These are phyloP conservation scores for Clarireedia homoeocarpa DNA, from an alignment of 2,329 filamentous ascomycete species.

Conservation along the genomic window DNA sequence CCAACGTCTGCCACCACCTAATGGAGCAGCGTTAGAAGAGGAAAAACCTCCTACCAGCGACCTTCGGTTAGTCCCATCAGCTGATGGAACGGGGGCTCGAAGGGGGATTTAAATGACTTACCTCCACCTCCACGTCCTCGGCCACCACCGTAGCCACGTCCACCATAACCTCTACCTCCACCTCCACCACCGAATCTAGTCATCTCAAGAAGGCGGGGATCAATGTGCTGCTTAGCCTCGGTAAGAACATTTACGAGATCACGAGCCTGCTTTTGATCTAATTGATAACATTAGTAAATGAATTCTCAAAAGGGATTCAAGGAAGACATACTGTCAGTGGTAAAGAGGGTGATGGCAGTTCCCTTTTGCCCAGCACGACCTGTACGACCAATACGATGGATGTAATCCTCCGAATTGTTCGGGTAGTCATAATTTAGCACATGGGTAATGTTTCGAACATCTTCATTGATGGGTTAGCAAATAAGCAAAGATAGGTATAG, in stretches of 20 bases:
- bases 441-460: slow-evolving; percentile 99
- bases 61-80: slow-evolving; percentile 31
- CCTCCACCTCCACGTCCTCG: slow-evolving; percentile 44
- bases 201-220: slow-evolving; percentile 94
- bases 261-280: slow-evolving; percentile 90
- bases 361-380: slow-evolving; percentile 91
- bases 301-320: slow-evolving; percentile 6
- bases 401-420: slow-evolving; percentile 93
- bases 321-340: slow-evolving; percentile 84
- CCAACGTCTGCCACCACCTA: slow-evolving; percentile 50
- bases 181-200: slow-evolving; percentile 68
- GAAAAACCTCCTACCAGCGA: slow-evolving; percentile 41
- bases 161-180: slow-evolving; percentile 23
- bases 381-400: slow-evolving; percentile 88
- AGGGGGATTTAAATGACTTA: slow-evolving; percentile 19
- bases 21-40: slow-evolving; percentile 49
- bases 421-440: slow-evolving; percentile 96
- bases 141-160: slow-evolving; percentile 43
- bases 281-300: slow-evolving; percentile 19
- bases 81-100: slow-evolving; percentile 26
- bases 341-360: slow-evolving; percentile 97
- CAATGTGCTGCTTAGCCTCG: slow-evolving; percentile 97
- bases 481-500: slow-evolving; percentile 49
- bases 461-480: slow-evolving; percentile 83
- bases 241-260: slow-evolving; percentile 88